Base-by-base conservation (phyloP, 2,329 filamentous ascomycete species). In the Penicillium sp. region DNA sequence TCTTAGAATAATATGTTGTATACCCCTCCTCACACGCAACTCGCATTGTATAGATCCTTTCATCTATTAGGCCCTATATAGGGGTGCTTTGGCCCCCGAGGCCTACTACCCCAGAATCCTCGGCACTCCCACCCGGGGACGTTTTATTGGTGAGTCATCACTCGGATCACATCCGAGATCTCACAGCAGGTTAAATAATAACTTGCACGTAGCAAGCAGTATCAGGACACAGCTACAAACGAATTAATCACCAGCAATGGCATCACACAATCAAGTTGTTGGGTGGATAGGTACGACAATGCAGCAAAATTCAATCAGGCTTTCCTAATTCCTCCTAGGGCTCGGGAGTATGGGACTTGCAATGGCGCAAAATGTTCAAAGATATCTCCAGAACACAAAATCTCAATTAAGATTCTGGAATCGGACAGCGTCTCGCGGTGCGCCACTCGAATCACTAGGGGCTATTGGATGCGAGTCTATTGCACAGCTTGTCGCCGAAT, bases 331-430 rank as follows among this genome's bases (percentile, higher is more conserved):
- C 1, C 2, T 2, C 3, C 14, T 28, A 60, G 57, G 57, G 1
- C 55, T 60, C 11, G 57, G 57, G 9, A 58, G 33, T 42, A 60
- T 60, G 57, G 57, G 57, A 19, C 45, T 58, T 10, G 57, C 57
- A 25, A 60, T 60, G 57, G 55, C 57, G 11, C 33, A 37, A 8
- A 57, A 57, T 37, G 22, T 60, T 1, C 57, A 60, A 19, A 45
- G 41, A 16, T 44, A 12, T 11, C 43, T 60, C n/a, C 47, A 52
- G 10, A 19, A 19, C 9, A 44, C 8, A 17, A 36, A 42, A 19
- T 19, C 50, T 6, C 41, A 19, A 17, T 42, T 60, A n/a, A 52
- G 46, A 33, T 50, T 49, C 19, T 58, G 51, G 47, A 60, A 60
- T 35, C 55, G 57, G 16, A 60, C 57, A 5, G 40, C 30, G 12